phyloP scores from a whole-genome alignment of 106 monocot species.

The Dioscorea dumetorum region DNA sequence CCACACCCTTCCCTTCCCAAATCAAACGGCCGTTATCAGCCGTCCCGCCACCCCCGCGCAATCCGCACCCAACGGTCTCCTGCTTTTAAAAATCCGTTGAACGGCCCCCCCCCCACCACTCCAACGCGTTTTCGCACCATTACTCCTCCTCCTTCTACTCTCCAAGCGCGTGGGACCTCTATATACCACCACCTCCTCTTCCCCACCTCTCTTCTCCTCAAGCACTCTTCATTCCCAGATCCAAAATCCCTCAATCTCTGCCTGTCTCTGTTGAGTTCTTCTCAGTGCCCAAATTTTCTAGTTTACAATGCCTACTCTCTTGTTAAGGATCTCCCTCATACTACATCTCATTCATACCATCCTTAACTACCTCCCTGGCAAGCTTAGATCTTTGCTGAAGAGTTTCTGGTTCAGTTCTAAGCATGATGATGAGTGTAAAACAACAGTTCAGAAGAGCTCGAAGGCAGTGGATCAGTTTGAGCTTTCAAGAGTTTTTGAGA shows the following conservation, averaged over 20 bases:
- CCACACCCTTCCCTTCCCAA: too few relatives aligned
- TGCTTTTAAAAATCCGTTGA: background rate
- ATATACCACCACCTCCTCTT: background rate
- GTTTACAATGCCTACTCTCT: constrained; percentile 1
- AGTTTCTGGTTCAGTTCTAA: background rate
- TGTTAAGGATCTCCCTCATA: background rate
- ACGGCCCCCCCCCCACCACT: background rate
- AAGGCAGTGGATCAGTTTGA: background rate
- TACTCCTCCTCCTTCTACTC: background rate
- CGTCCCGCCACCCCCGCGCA: too few relatives aligned
- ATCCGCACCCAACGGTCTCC: constrained; percentile 4
- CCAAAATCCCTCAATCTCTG: background rate
- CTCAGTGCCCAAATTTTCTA: too few relatives aligned
- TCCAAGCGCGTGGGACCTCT: background rate
- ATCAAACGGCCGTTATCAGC: too few relatives aligned
- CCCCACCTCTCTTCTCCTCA: background rate
- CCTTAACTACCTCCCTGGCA: constrained; percentile 1
- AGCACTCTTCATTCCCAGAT: background rate
- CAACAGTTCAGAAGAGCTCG: too few relatives aligned
- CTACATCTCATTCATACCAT: background rate
- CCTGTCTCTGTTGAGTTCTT: too few relatives aligned
- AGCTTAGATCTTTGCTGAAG: background rate
- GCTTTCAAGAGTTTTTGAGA: constrained; percentile 23
- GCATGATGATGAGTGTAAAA: background rate
- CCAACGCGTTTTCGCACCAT: background rate